These are phyloP conservation scores for Wickerhamiella musiphila DNA, from an alignment of 805 yeast species.

Conservation along the genomic window DNA sequence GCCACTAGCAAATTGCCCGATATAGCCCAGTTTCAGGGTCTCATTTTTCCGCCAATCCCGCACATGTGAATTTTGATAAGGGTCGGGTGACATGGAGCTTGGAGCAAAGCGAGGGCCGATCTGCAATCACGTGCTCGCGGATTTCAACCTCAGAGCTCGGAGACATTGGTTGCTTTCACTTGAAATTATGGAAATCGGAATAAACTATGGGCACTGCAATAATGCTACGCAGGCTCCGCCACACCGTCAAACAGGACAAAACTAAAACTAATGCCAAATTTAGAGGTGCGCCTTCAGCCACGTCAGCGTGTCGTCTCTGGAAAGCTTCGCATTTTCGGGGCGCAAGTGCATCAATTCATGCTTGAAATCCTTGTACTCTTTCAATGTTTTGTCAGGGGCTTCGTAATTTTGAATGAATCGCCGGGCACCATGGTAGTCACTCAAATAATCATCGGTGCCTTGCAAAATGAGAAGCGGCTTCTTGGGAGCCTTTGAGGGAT, in stretches of 20 bases:
- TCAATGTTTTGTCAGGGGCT: conserved; percentile 16
- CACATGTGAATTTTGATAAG: too few species aligned
- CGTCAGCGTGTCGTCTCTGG: conserved; percentile 6
- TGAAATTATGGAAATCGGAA: too few species aligned
- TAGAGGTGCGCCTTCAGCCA: conserved; percentile 12
- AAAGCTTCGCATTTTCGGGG: conserved; percentile 7
- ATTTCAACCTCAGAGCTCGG: too few species aligned
- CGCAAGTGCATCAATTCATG: conserved; percentile 15
- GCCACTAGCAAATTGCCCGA: too few species aligned
- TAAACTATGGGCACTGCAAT: background rate
- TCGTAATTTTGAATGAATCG: conserved; percentile 7
- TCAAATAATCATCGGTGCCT: conserved; percentile 24
- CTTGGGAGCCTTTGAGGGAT: conserved; percentile 17
- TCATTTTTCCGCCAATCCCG: too few species aligned
- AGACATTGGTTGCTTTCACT: too few species aligned
- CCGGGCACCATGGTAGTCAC: conserved; percentile 9
- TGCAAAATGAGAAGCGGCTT: conserved; percentile 21
- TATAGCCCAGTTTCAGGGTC: too few species aligned
- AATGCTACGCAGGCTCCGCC: background rate
- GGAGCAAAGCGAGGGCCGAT: too few species aligned
- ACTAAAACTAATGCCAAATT: background rate
- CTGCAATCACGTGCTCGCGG: too few species aligned
- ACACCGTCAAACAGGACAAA: background rate
- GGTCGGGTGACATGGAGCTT: too few species aligned
- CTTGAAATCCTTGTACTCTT: conserved; percentile 10